phyloP scores from a whole-genome alignment of 164 flowering plant species.

The Macadamia tetraphylla region DNA sequence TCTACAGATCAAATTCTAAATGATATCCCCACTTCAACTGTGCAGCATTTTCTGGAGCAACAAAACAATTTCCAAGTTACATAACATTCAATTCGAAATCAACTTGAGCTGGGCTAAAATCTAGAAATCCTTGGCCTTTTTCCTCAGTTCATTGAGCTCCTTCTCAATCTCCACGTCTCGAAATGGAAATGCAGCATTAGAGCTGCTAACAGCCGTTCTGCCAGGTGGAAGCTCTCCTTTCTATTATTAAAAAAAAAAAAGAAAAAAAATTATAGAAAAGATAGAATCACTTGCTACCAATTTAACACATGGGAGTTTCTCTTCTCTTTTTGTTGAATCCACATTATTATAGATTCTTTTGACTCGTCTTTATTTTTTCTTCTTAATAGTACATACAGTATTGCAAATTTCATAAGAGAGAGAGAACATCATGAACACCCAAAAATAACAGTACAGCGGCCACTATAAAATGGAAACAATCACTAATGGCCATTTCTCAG shows the following conservation, averaged over 20 bases:
- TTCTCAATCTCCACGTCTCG: slow-evolving; percentile 75
- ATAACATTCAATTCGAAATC: too few species aligned
- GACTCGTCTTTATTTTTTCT: too few species aligned
- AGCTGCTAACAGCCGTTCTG: slow-evolving; percentile 44
- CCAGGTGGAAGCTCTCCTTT: slow-evolving; percentile 95
- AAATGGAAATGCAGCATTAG: slow-evolving; percentile 39
- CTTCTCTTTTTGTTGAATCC: background rate
- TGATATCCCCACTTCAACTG: too few species aligned
- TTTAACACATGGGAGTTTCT: background rate
- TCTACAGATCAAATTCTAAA: too few species aligned
- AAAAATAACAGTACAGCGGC: too few species aligned
- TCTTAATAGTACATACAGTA: too few species aligned
- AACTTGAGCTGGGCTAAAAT: background rate
- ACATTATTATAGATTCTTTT: background rate
- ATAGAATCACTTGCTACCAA: background rate
- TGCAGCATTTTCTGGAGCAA: too few species aligned
- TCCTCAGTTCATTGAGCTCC: slow-evolving; percentile 81
- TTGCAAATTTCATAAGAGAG: too few species aligned
- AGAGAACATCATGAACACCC: too few species aligned
- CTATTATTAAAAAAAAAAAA: slow-evolving; percentile 22
- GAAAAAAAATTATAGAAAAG: slow-evolving; percentile 1
- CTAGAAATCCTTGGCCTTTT: slow-evolving; percentile 59
- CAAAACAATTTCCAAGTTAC: too few species aligned
- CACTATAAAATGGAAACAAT: too few species aligned
- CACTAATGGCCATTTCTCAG: too few species aligned